phyloP scores from a whole-genome alignment of 2,329 filamentous ascomycete genomes.

The Penicillium brevicompactum region DNA sequence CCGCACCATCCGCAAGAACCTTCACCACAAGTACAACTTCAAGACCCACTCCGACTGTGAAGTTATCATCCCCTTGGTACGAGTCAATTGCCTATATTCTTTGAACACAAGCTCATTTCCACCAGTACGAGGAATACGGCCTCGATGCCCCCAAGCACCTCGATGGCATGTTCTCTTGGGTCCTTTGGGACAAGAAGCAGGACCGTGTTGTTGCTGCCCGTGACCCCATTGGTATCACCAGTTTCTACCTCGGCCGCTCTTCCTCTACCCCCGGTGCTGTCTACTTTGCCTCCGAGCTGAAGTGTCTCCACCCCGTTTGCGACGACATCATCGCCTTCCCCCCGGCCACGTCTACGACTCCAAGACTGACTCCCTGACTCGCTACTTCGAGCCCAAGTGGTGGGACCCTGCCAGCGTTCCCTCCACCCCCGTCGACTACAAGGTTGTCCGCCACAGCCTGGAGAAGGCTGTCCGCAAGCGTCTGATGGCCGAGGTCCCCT shows the following conservation, averaged over 20 bases:
- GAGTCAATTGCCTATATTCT: conserved; percentile 30
- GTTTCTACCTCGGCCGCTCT: conserved; percentile 92
- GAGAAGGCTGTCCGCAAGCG: conserved; percentile 94
- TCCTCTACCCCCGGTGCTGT: conserved; percentile 79
- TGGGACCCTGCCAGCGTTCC: conserved; percentile 82
- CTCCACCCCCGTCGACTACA: conserved; percentile 78
- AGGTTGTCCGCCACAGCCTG: conserved; percentile 75
- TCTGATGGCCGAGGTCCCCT: conserved; percentile 98
- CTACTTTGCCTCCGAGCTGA: conserved; percentile 97
- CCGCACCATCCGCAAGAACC: conserved; percentile 83
- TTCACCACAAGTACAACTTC: conserved; percentile 88
- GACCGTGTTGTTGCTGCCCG: conserved; percentile 91
- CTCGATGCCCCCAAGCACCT: conserved; percentile 89
- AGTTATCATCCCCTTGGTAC: conserved; percentile 94
- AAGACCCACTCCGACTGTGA: conserved; percentile 99
- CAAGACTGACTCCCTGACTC: conserved; percentile 77
- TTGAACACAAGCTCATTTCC: conserved; percentile 18
- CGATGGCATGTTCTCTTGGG: conserved; percentile 99
- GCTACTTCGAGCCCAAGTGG: conserved; percentile 93
- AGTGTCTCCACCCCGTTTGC: conserved; percentile 89
- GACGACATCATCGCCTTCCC: conserved; percentile 94
- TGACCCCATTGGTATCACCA: conserved; percentile 96
- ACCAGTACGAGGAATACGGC: conserved; percentile 85
- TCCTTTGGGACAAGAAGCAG: conserved; percentile 92
- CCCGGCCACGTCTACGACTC: conserved; percentile 97